phyloP scores from a whole-genome alignment of 2,329 filamentous ascomycete genomes.

The Colletotrichum simmondsii region DNA sequence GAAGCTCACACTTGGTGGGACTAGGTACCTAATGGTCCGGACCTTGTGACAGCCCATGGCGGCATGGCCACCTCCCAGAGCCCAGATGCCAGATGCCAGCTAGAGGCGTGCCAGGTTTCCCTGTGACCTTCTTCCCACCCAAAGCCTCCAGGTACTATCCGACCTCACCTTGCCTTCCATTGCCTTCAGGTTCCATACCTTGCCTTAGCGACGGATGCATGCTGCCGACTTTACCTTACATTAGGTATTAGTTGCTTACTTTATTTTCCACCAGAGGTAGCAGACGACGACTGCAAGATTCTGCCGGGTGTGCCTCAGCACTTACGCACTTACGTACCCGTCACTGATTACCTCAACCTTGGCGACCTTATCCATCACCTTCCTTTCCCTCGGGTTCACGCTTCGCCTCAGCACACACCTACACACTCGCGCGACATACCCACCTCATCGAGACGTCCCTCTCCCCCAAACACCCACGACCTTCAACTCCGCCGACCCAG shows the following conservation, averaged over 20 bases:
- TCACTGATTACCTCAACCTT: neutral
- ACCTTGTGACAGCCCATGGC: neutral
- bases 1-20: neutral
- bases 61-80: neutral
- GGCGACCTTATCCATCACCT: constrained; percentile 6
- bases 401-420: neutral
- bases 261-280: neutral
- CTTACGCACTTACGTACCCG: constrained; percentile 23
- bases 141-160: neutral
- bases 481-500: constrained; percentile 1
- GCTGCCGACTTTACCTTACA: neutral
- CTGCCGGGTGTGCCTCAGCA: neutral
- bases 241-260: neutral
- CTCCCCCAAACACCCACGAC: neutral
- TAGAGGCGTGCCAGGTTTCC: neutral
- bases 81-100: no score
- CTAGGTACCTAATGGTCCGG: neutral
- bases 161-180: neutral
- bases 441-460: neutral
- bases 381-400: neutral
- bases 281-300: neutral
- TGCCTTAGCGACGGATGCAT: neutral
- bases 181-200: no score
- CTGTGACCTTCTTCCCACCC: neutral
- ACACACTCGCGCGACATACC: neutral